Conservation (phyloP, 2,329 filamentous ascomycete genomes). For the Diplodia intermedia region DNA sequence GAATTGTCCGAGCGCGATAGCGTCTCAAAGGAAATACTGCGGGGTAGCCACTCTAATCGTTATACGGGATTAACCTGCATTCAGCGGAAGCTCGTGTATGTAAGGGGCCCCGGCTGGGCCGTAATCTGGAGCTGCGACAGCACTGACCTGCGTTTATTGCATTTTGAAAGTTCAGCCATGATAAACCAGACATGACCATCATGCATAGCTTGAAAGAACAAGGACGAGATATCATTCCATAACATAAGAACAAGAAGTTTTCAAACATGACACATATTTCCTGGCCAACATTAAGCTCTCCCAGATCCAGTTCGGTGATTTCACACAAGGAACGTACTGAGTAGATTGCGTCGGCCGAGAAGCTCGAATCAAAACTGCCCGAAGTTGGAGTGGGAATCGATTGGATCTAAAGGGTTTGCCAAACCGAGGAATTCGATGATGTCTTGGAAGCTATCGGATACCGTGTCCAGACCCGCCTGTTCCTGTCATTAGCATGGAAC, state of each 20-base stretch:
- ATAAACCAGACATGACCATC: not conserved
- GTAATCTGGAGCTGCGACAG: not conserved
- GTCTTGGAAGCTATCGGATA: constrained; percentile 21
- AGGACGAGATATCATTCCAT: not conserved
- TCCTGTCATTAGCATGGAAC: not conserved
- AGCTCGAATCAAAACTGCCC: not conserved
- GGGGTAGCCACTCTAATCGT: not conserved
- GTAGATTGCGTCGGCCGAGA: not conserved
- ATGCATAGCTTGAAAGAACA: not conserved
- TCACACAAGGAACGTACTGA: not conserved
- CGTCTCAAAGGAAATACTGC: not conserved
- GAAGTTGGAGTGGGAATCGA: not conserved
- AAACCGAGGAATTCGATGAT: constrained; percentile 16
- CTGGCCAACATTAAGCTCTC: not conserved
- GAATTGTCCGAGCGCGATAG: not conserved
- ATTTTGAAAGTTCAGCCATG: not conserved
- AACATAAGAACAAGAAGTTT: not conserved
- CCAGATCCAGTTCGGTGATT: not conserved
- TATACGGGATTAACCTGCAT: not conserved
- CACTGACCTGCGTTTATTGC: not conserved
- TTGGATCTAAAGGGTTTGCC: constrained; percentile 6
- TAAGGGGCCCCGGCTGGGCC: not conserved
- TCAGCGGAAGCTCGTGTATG: not conserved
- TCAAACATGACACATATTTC: not conserved
- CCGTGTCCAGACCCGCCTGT: constrained; percentile 19